Percentiles rank a stretch among this genome's conserved stretches.
Conservation (phyloP, 345 rosid species). For the Litchi chinensis region DNA sequence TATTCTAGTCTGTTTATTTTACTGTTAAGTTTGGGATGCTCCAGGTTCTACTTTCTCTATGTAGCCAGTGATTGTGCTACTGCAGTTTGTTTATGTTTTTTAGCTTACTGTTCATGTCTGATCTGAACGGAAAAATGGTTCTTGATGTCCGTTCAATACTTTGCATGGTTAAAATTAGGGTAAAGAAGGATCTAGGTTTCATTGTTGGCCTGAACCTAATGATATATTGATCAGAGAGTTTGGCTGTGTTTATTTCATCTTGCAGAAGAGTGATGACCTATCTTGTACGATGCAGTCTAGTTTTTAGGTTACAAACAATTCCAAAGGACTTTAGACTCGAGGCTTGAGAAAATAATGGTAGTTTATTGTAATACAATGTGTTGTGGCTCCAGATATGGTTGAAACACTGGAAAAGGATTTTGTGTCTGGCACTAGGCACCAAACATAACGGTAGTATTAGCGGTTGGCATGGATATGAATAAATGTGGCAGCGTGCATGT, state of each 20-base stretch:
- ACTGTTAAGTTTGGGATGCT: neutral
- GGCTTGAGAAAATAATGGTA: neutral
- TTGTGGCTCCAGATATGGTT: neutral
- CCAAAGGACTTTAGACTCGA: neutral
- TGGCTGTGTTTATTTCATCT: neutral
- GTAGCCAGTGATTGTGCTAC: neutral
- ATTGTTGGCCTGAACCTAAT: neutral
- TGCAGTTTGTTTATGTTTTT: neutral
- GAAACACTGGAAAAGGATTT: neutral
- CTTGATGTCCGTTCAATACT: neutral
- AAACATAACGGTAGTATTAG: neutral
- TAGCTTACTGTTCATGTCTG: neutral
- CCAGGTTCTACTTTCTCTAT: neutral
- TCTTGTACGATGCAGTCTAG: neutral
- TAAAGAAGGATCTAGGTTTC: neutral
- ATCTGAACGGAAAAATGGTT: neutral
- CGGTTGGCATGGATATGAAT: neutral
- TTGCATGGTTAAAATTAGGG: neutral
- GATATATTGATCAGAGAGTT: neutral
- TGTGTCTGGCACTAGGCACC: neutral
- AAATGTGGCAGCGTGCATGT: neutral
- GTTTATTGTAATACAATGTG: neutral
- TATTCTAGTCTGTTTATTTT: neutral
- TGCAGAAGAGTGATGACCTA: constrained; percentile 5
- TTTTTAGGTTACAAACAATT: neutral